phyloP scores from a whole-genome alignment of 1,139 yeast genomes.

The Suhomyces yuchorum region DNA sequence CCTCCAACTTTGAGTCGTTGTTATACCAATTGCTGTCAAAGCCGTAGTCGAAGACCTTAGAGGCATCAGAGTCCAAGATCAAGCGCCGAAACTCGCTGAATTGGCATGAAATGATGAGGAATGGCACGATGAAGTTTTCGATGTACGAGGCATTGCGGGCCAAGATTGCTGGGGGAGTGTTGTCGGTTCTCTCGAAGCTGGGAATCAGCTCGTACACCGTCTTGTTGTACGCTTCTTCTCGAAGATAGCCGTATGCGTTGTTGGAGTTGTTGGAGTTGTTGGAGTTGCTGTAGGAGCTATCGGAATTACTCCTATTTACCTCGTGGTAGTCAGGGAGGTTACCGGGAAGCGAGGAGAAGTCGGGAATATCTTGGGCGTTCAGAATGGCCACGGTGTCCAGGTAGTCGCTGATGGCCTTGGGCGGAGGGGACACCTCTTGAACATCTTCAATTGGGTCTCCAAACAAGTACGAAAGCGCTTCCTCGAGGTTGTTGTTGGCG shows the following conservation, averaged over 20 bases:
- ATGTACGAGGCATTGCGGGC: constrained; percentile 18
- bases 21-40: constrained; percentile 18
- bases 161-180: constrained; percentile 22
- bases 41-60: constrained; percentile 18
- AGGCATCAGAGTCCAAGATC: constrained; percentile 10
- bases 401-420: background rate
- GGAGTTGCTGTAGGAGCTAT: background rate
- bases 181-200: constrained; percentile 8
- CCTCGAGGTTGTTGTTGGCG: constrained; percentile 50
- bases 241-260: background rate
- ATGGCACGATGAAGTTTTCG: constrained; percentile 32
- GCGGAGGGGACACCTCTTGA: constrained; percentile 5
- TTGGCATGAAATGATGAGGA: constrained; percentile 29
- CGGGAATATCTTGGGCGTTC: constrained; percentile 15
- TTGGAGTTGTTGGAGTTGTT: background rate
- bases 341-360: constrained; percentile 10
- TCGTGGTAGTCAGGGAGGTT: constrained; percentile 7
- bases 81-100: constrained; percentile 23
- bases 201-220: constrained; percentile 12
- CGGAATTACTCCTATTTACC: background rate
- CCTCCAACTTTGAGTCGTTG: constrained; percentile 11
- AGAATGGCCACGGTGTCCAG: constrained; percentile 15
- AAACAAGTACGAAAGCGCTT: constrained; percentile 57
- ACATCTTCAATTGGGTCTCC: constrained; percentile 34
- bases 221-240: constrained; percentile 2